Evolutionary conservation across 352 stramenopile genomes (phyloP), one percentile per base, ranked within the genome.

Genomic region (Phytophthora idaei): DNA sequence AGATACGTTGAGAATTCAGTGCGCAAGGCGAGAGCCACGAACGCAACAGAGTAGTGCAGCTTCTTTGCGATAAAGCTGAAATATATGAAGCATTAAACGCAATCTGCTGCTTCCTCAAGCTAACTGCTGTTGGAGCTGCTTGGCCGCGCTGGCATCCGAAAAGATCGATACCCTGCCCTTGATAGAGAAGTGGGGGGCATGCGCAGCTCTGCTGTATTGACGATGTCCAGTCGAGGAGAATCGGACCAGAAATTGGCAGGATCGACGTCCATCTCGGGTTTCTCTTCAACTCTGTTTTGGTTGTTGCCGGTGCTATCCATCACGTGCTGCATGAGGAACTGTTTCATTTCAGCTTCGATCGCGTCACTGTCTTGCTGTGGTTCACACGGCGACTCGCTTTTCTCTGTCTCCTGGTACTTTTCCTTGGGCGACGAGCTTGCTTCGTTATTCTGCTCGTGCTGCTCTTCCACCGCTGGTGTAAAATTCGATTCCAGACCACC

Each of bases 281-380:
- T 50, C 15, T 76, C 62, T 6, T 78, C 63, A 8, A 5, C 8
- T 48, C 28, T 46, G 12, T 45, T 27, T 50, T 74, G 58, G n/a
- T 64, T 69, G 25, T 67, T 49, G 9, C 25, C 4, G 28, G 53
- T 29, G 51, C 56, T 64, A 21, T 47, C 64, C 44, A 36, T 44
- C 15, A 57, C 66, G 47, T 84, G 65, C 52, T 76, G 50, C 6
- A 84, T 44, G 1, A 90, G 76, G n/a, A 77, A 74, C 36, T 64
- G 44, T 57, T 87, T 87, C 82, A 90, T 90, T 60, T 85, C 73
- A n/a, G 72, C 58, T 31, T 87, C 81, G 32, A 89, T 75, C 2
- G 60, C 15, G 4, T 69, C 64, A 8, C 74, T 70, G 45, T 84
- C 72, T 3, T 77, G 31, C 27, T 83, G 67, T 0, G 67, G 74